Evolutionary conservation across 2,329 filamentous ascomycete species (phyloP).

Genomic region (Botryotinia narcissicola): DNA sequence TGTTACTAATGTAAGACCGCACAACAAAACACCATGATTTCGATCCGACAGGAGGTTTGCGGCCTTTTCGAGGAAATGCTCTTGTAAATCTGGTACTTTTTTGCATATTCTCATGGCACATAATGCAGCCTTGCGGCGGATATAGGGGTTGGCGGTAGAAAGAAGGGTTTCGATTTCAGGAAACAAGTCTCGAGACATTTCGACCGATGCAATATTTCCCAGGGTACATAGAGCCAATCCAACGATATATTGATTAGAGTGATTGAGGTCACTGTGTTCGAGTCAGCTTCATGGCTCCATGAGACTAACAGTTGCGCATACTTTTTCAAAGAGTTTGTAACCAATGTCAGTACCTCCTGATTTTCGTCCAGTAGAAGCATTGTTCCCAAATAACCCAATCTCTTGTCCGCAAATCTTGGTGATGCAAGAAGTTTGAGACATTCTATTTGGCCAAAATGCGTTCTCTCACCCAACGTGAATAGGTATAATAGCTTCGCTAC

Average conservation of each 20-base stretch:
- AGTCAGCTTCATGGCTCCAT: slow-evolving; percentile 1
- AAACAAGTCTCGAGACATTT: slow-evolving; percentile 98
- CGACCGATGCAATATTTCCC: slow-evolving; percentile 94
- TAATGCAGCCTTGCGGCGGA: slow-evolving; percentile 93
- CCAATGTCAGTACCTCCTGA: slow-evolving; percentile 93
- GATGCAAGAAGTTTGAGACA: slow-evolving; percentile 96
- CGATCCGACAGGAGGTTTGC: slow-evolving; percentile 83
- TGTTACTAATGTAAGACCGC: slow-evolving; percentile 84
- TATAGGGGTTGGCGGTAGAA: slow-evolving; percentile 95
- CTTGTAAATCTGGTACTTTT: slow-evolving; percentile 94
- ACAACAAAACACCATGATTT: slow-evolving; percentile 93
- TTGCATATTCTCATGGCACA: slow-evolving; percentile 98
- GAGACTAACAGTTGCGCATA: slow-evolving; percentile 42
- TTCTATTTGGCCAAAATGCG: slow-evolving; percentile 99
- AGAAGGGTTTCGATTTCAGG: slow-evolving; percentile 91
- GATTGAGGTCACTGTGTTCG: slow-evolving; percentile 75
- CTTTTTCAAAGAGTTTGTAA: slow-evolving; percentile 98
- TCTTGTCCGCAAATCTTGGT: slow-evolving; percentile 95
- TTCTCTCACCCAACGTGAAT: slow-evolving; percentile 94
- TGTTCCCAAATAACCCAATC: slow-evolving; percentile 90
- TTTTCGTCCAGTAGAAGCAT: slow-evolving; percentile 97
- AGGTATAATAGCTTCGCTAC: slow-evolving; percentile 97
- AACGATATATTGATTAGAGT: slow-evolving; percentile 98
- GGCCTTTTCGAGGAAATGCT: slow-evolving; percentile 95
- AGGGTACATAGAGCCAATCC: slow-evolving; percentile 94